Percentiles rank a stretch among this genome's conserved stretches.
Evolutionary conservation across 2,329 filamentous ascomycete genomes (phyloP).

Genomic region (Aspergillus brasiliensis): DNA sequence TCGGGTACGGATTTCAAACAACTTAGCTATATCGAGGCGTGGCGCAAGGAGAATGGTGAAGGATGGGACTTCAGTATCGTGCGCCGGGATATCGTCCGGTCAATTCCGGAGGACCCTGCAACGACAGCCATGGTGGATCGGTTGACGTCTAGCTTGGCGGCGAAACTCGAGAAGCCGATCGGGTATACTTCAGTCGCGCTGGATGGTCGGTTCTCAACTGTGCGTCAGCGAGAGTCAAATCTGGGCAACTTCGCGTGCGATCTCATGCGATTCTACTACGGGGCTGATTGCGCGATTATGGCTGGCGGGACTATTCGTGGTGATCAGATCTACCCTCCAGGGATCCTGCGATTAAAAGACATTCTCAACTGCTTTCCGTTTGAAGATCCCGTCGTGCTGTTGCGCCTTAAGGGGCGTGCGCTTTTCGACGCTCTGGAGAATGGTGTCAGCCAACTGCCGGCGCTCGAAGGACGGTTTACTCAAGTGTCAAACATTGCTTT

Average conservation of each 20-base stretch:
- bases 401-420: constrained; percentile 70
- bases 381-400: constrained; percentile 82
- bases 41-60: constrained; percentile 54
- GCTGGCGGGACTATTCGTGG: constrained; percentile 83
- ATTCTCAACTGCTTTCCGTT: constrained; percentile 91
- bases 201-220: constrained; percentile 83
- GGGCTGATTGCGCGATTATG: constrained; percentile 80
- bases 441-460: constrained; percentile 75
- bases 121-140: constrained; percentile 66
- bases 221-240: constrained; percentile 76
- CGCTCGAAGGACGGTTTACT: constrained; percentile 80
- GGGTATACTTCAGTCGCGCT: constrained; percentile 81
- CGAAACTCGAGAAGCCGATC: constrained; percentile 77
- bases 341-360: constrained; percentile 74
- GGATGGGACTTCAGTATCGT: constrained; percentile 80
- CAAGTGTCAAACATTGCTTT: constrained; percentile 85
- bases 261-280: constrained; percentile 82
- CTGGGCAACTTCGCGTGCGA: constrained; percentile 90
- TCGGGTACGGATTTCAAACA: constrained; percentile 93
- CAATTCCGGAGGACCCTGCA: constrained; percentile 64
- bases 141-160: constrained; percentile 71
- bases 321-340: constrained; percentile 84
- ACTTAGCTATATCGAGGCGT: constrained; percentile 80
- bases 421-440: constrained; percentile 84
- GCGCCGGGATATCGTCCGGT: constrained; percentile 71